Conservation (phyloP, 257 asterid genomes). For the Paraleonurus japonicus region DNA sequence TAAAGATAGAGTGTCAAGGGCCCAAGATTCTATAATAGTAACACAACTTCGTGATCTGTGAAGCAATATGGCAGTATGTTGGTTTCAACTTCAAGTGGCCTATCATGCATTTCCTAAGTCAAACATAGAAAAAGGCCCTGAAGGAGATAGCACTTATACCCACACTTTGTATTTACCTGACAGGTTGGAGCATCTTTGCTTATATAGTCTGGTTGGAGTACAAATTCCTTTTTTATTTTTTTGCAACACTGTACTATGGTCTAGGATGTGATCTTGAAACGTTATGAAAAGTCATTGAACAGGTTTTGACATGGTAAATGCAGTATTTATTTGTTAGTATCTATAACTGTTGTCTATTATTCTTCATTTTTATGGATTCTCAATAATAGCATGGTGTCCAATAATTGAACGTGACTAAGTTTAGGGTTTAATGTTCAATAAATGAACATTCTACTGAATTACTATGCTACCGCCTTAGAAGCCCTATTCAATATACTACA, state of each 20-base stretch:
- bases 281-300: conserved; percentile 4
- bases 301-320: conserved; percentile 4
- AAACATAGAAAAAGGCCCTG: neutral
- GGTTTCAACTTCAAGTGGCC: conserved; percentile 6
- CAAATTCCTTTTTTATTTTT: neutral
- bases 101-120: neutral
- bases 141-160: neutral
- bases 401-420: neutral
- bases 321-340: neutral
- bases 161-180: neutral
- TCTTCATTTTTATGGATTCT: conserved; percentile 14
- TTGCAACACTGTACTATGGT: neutral
- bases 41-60: neutral
- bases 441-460: neutral
- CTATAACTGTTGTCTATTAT: neutral
- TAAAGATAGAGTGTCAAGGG: neutral
- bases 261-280: neutral
- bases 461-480: neutral
- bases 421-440: neutral
- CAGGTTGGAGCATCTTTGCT: conserved; percentile 2
- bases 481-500: conserved; percentile 2
- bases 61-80: neutral
- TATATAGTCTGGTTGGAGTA: neutral
- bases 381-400: neutral
- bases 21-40: neutral